phyloP scores from a whole-genome alignment of 192 early-diverging fungal species.

The Backusella circina region DNA sequence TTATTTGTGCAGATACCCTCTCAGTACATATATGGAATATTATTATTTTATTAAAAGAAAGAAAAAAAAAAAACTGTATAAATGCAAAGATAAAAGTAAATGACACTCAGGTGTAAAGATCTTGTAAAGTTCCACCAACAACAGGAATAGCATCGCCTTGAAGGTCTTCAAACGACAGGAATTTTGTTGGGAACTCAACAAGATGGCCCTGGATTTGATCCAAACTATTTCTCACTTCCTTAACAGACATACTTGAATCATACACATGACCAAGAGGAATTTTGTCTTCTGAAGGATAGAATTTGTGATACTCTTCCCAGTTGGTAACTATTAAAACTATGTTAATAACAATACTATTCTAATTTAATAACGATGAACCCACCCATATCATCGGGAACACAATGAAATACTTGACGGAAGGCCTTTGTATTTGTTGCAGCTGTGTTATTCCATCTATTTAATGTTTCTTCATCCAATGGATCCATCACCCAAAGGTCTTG shows the following conservation, averaged over 20 bases:
- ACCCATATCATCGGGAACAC: slow-evolving; percentile 75
- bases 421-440: slow-evolving; percentile 62
- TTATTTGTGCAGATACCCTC: no score
- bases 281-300: slow-evolving; percentile 36
- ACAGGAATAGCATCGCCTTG: slow-evolving; percentile 24
- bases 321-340: slow-evolving; percentile 16
- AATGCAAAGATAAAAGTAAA: background rate
- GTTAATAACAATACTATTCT: slow-evolving; percentile 7
- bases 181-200: slow-evolving; percentile 48
- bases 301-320: slow-evolving; percentile 45
- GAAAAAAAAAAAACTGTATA: background rate
- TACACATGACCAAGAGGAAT: slow-evolving; percentile 40
- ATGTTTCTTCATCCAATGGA: slow-evolving; percentile 63
- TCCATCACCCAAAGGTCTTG: slow-evolving; percentile 53
- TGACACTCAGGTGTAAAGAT: slow-evolving; percentile 25
- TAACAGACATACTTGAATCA: slow-evolving; percentile 32
- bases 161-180: slow-evolving; percentile 43
- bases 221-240: slow-evolving; percentile 32
- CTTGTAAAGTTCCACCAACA: slow-evolving; percentile 10
- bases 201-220: slow-evolving; percentile 45
- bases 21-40: no score
- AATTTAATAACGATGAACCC: background rate
- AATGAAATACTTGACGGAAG: slow-evolving; percentile 81
- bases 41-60: no score
- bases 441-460: slow-evolving; percentile 56